Evolutionary conservation across 768 basidiomycete species (phyloP), one percentile per base, ranked within the genome.

Genomic region (Boletellus ananiceps): DNA sequence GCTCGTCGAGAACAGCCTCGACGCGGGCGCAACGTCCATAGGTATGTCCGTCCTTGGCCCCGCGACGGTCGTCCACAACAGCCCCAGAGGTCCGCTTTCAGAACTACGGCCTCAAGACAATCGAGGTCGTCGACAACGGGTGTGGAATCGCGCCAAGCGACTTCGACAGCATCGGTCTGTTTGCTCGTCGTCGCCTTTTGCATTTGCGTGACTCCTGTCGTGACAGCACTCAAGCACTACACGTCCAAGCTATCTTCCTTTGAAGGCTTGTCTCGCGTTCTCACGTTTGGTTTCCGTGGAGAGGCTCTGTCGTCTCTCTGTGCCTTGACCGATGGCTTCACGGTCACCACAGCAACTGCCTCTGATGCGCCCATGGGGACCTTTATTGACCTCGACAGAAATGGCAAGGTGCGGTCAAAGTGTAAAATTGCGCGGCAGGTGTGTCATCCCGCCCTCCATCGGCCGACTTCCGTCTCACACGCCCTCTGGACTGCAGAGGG

Each of bases 281-380:
- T 71, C 7, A 91, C 92, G 0, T 95, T 96, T 64, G 95, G 95
- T 0, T 98, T 98, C 63, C 80, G 96, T 33, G 96, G 96, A 14
- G 96, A 99, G 69, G 96, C 96, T 0, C 74, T 99, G 0, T 92
- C 93, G 7, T 93, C 95, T 3, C 75, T 99, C 0, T 99, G 94
- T 61, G 90, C 90, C 1, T 69, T 96, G 1, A 79, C 83, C 43
- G 84, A 88, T 46, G 49, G 49, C 7, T 33, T 49, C n/a, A 49
- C 42, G 4, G 37, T 44, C 36, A 44, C 42, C 8, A 49, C 49
- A 49, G 42, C 49, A 49, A 44, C 49, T 0, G 21, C 42, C 49
- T 33, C 42, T 15, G 82, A 82, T 3, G 78, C 85, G 1, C 93
- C 93, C 0, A 81, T 88, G 73, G 96, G 93, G 2, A 81, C 83